Conservation (phyloP, 148 eudicot species). For the Pouteria glomerata region DNA sequence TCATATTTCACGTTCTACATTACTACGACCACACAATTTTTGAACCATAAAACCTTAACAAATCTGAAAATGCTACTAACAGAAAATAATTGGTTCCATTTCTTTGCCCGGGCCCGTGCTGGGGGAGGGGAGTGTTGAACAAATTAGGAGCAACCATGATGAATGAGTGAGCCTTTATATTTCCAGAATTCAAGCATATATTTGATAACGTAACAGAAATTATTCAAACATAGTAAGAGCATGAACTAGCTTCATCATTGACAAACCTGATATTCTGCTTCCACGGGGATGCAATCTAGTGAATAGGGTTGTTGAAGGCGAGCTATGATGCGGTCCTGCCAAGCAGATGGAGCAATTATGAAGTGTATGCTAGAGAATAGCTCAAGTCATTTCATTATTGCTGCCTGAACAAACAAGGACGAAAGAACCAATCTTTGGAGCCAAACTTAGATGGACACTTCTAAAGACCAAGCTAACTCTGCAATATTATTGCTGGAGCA, state of each 20-base stretch:
- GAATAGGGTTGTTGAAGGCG: slow-evolving; percentile 99
- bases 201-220: neutral
- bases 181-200: neutral
- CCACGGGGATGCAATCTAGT: slow-evolving; percentile 96
- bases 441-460: neutral
- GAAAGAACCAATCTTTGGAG: neutral
- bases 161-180: neutral
- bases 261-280: slow-evolving; percentile 95
- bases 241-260: neutral
- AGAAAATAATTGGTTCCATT: neutral
- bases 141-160: neutral
- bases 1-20: neutral
- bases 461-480: neutral
- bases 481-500: neutral
- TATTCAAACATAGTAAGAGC: neutral
- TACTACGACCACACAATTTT: neutral
- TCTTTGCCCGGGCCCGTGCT: too few species aligned
- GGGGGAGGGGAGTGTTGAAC: too few species aligned
- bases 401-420: neutral
- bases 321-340: slow-evolving; percentile 93
- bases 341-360: neutral
- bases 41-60: neutral
- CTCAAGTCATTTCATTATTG: neutral
- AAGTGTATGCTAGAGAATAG: neutral
- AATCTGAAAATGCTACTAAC: neutral